phyloP scores from a whole-genome alignment of 2,329 filamentous ascomycete genomes.

The Colletotrichum destructivum region DNA sequence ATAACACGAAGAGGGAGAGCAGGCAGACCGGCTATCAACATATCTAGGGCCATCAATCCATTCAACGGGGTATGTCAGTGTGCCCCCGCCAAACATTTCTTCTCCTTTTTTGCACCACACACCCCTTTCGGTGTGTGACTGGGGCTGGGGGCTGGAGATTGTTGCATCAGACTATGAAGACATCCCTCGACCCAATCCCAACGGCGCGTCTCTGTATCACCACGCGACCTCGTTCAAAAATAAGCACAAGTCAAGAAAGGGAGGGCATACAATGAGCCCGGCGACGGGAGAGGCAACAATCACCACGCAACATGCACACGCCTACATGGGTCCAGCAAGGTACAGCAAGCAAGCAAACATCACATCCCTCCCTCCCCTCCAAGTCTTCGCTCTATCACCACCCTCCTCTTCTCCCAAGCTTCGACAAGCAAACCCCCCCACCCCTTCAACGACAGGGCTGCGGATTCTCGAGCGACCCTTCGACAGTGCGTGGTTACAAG shows the following conservation, averaged over 20 bases:
- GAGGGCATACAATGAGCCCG: conserved; percentile 9
- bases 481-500: conserved; percentile 10
- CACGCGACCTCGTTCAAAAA: not conserved
- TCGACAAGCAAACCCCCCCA: no score
- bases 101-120: not conserved
- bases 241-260: not conserved
- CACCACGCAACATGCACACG: not conserved
- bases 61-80: not conserved
- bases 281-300: not conserved
- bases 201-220: conserved; percentile 14
- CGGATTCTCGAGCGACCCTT: not conserved
- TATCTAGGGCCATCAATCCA: not conserved
- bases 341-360: conserved; percentile 23
- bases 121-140: not conserved
- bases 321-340: not conserved
- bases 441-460: conserved; percentile 17
- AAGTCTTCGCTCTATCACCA: no score
- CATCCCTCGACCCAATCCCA: not conserved
- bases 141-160: not conserved
- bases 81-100: conserved; percentile 7
- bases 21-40: not conserved
- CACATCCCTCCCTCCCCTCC: not conserved
- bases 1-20: not conserved
- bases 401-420: no score
- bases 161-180: conserved; percentile 18